Evolutionary conservation across 495 filamentous ascomycete genomes (phyloP), one percentile per base, ranked within the genome.

Genomic region (Daldinia loculata): DNA sequence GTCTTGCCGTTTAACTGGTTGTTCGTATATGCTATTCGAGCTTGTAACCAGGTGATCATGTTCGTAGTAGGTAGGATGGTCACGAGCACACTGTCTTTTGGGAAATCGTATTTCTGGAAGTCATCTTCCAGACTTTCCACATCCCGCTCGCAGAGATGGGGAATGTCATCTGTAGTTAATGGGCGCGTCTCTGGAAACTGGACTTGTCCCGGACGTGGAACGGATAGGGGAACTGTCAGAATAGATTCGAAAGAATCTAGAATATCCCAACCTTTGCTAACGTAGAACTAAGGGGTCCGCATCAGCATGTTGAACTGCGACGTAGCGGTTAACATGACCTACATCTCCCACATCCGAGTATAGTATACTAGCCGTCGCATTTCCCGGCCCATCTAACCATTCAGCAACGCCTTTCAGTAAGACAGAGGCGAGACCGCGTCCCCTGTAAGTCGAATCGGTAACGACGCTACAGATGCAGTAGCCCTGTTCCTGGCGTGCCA

Each of bases 311-410:
- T 43, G 34, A 63, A 26, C n/a, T 7, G 2, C 3, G 34, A 2
- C 0, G n/a, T 17, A 17, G 2, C 2, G 4, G 22, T n/a, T 15
- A 27, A 19, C 15, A 9, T 11, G 14, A 26, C 57, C 30, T 71
- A 76, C 74, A 2, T 74, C 67, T 53, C 74, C 74, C 2, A 76
- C 57, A 15, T 73, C 68, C 12, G 71, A 71, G 56, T 74, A 76
- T 34, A 76, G 34, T 36, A 74, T 76, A 34, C 67, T 76, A 6
- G 74, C 74, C 15, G 34, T 63, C 19, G 71, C 71, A 4, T 48
- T 19, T 8, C 71, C 74, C 4, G 63, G 63, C 2, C 71, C 71
- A 41, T 76, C 74, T 6, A 74, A 15, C 74, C 74, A 76, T 43
- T 69, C 64, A 3, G 74, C 74, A 36, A 76, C 67, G 6, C 55